Base-by-base conservation (phyloP, 768 basidiomycete genomes). In the Hydnomerulius pinastri region DNA sequence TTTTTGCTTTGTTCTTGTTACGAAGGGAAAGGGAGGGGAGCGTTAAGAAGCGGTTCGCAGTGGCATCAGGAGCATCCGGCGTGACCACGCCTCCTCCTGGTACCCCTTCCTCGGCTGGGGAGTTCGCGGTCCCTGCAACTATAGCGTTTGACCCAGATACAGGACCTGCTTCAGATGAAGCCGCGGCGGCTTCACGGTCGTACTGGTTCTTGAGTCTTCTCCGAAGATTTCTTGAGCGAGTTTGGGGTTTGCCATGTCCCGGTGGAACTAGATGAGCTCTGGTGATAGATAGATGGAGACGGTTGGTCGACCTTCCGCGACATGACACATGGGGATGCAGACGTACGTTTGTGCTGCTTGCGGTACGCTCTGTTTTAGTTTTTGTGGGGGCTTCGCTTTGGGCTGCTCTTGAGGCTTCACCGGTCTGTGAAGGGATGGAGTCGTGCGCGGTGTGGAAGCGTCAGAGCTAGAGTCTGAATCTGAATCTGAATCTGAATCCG, bases 1-100 rank as follows among this genome's bases (percentile, higher is more conserved):
- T 82, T 50, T 80, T 85, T 38, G 78, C 80, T 65, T 90, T 90
- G 66, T 88, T 90, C 67, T 87, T 89, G 64, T 87, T 90, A 37
- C 79, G 74, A 18, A 88, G 66, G 0, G 80, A 80, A 35, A 79
- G 71, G 50, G 55, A 63, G 12, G 77, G 76, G 20, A 79, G 71
- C 35, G 10, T 40, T 12, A 46, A 37, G 1, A 35, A 24, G 20
- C 35, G 32, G 18, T 36, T 27, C 6, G 27, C 38, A 8, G 53
- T 51, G 2, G 12, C 62, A 49, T 50, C 58, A 54, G 48, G 52
- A 33, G 44, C 20, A 27, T 41, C n/a, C 18, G 24, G 47, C 27
- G 30, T 29, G n/a, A 38, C 28, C 17, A 27, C 5, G 30, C 38
- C 3, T 9, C 3, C 11, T 23, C 30, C 25, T 18, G 32, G 12